These are phyloP conservation scores for Cryptococcus neoformans DNA, from an alignment of 1,284 basidiomycete species.

Conservation along the genomic window DNA sequence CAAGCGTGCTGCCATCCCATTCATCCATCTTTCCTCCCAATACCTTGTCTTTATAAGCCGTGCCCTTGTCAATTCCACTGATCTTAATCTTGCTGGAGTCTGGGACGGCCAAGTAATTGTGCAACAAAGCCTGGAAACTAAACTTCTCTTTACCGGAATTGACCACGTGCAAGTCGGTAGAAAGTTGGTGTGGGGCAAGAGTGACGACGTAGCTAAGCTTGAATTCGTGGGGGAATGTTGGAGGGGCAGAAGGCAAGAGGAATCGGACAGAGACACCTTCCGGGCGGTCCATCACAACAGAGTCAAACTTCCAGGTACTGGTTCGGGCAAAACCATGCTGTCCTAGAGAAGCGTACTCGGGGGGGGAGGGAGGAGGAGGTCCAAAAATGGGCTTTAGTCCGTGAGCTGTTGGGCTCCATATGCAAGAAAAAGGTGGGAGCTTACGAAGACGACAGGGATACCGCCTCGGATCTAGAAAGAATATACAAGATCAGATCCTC, in stretches of 20 bases:
- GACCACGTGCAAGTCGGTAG: conserved; percentile 71
- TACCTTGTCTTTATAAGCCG: conserved; percentile 69
- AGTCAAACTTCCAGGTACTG: conserved; percentile 64
- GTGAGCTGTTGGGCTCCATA: not conserved
- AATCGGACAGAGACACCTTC: conserved; percentile 69
- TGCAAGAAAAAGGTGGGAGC: not conserved
- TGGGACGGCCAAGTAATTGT: conserved; percentile 77
- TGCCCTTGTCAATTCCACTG: conserved; percentile 51
- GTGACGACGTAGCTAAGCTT: conserved; percentile 73
- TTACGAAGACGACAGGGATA: conserved; percentile 40
- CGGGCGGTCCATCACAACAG: conserved; percentile 64
- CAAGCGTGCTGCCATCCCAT: conserved; percentile 37
- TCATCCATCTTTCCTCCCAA: conserved; percentile 25
- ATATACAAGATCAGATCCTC: not conserved
- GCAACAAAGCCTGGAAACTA: conserved; percentile 81
- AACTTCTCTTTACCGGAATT: conserved; percentile 57
- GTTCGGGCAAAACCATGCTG: conserved; percentile 86
- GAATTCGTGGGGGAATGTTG: conserved; percentile 62
- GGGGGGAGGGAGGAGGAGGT: conserved; percentile 54
- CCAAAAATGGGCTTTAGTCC: conserved; percentile 67
- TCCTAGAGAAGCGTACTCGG: conserved; percentile 61
- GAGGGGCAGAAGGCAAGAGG: conserved; percentile 59
- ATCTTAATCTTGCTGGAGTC: conserved; percentile 48
- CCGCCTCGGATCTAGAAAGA: conserved; percentile 40
- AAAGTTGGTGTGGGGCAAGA: conserved; percentile 67